A percentile compares a stretch with the other conserved stretches of the same genome.
These are phyloP conservation scores for Abrus pulchellus DNA, from an alignment of 306 rosid genomes.

Conservation along the genomic window DNA sequence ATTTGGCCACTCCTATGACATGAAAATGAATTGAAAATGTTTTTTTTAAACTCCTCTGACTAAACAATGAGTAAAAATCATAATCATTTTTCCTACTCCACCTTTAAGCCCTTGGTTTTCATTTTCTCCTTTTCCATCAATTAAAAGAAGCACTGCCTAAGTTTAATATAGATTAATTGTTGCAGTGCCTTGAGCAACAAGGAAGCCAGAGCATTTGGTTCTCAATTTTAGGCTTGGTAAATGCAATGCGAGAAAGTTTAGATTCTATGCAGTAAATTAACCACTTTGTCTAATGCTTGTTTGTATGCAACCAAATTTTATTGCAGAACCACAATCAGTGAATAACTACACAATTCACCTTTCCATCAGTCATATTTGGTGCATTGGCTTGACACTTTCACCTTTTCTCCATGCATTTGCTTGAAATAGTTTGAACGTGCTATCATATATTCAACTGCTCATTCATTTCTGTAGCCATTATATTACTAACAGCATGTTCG, in stretches of 20 bases:
- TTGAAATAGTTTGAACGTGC: not conserved
- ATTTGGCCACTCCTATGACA: not conserved
- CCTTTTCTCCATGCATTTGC: not conserved
- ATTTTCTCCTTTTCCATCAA: not conserved
- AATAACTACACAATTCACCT: not conserved
- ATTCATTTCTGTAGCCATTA: not conserved
- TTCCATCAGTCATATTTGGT: conserved; percentile 17
- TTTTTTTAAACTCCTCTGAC: not conserved
- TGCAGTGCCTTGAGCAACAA: not conserved
- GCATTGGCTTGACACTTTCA: not conserved
- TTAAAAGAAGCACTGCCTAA: not conserved
- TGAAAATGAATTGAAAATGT: not conserved
- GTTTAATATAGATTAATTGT: not conserved
- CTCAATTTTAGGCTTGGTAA: not conserved
- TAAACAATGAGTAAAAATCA: not conserved
- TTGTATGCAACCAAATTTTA: conserved; percentile 9
- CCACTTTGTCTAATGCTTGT: not conserved
- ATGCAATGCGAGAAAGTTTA: not conserved
- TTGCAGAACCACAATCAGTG: not conserved
- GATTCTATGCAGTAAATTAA: not conserved
- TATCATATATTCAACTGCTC: not conserved
- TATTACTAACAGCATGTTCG: not conserved
- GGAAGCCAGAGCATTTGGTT: conserved; percentile 10
- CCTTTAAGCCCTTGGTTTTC: not conserved
- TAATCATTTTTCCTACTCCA: not conserved